A percentile compares a stretch with the other conserved stretches of the same genome.
Evolutionary conservation across 805 yeast genomes (phyloP).

Genomic region (Starmera quercuum): DNA sequence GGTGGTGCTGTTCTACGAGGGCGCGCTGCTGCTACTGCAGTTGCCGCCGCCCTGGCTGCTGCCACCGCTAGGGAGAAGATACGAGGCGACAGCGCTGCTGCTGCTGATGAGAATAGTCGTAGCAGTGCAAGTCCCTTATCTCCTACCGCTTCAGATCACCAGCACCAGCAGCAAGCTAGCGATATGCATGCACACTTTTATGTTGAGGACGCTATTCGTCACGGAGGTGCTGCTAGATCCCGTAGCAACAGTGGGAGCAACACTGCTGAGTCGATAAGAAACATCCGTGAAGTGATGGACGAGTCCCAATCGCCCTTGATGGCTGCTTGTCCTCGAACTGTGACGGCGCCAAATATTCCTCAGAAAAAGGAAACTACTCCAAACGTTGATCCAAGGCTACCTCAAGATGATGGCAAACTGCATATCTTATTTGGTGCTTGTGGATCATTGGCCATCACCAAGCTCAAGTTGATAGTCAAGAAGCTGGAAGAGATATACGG

Average conservation of each 20-base stretch:
- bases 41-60: slow-evolving; percentile 32
- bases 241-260: slow-evolving; percentile 22
- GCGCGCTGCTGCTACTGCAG: slow-evolving; percentile 29
- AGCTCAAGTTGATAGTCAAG: slow-evolving; percentile 70
- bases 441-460: slow-evolving; percentile 80
- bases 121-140: slow-evolving; percentile 1
- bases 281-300: slow-evolving; percentile 6
- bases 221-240: slow-evolving; percentile 25
- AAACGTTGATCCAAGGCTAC: slow-evolving; percentile 55
- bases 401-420: slow-evolving; percentile 80
- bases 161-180: slow-evolving; percentile 30
- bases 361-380: slow-evolving; percentile 32
- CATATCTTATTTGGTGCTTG: slow-evolving; percentile 85
- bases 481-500: slow-evolving; percentile 80
- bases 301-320: too few species aligned
- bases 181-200: slow-evolving; percentile 78
- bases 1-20: slow-evolving; percentile 39
- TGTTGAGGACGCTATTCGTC: slow-evolving; percentile 60
- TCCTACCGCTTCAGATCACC: slow-evolving; percentile 1
- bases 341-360: slow-evolving; percentile 3
- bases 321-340: too few species aligned
- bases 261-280: slow-evolving; percentile 9
- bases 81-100: too few species aligned
- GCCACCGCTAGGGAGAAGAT: slow-evolving; percentile 24
- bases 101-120: slow-evolving; percentile 7